Conservation (phyloP, 352 stramenopile genomes). For the Elongisporangium undulatum region DNA sequence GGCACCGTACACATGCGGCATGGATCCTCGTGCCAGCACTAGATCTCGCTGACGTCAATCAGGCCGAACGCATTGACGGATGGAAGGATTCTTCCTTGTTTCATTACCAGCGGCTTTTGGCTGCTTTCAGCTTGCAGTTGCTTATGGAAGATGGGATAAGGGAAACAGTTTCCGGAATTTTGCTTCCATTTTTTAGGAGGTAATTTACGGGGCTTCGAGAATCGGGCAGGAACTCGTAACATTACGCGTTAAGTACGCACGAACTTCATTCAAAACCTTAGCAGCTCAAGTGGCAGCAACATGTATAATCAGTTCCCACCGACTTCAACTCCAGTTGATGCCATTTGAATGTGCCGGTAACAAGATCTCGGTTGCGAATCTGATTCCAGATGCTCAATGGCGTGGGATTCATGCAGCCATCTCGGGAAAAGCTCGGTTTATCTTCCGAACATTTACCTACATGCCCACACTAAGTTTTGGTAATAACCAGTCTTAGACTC, state of each 20-base stretch:
- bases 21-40: not conserved
- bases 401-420: not conserved
- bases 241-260: not conserved
- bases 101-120: not conserved
- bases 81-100: not conserved
- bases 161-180: not conserved
- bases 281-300: not conserved
- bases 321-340: not conserved
- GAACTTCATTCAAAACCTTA: not conserved
- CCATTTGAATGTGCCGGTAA: not conserved
- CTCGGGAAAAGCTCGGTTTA: not conserved
- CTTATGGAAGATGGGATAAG: not conserved
- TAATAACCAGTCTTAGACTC: not conserved
- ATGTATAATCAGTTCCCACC: not conserved
- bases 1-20: not conserved
- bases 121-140: not conserved
- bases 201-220: not conserved
- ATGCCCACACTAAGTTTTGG: not conserved
- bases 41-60: not conserved
- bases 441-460: not conserved
- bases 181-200: not conserved
- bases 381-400: not conserved
- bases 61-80: not conserved
- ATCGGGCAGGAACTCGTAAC: not conserved
- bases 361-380: not conserved